Evolutionary conservation across 2,329 filamentous ascomycete genomes (phyloP).

Genomic region (Nemania abortiva): DNA sequence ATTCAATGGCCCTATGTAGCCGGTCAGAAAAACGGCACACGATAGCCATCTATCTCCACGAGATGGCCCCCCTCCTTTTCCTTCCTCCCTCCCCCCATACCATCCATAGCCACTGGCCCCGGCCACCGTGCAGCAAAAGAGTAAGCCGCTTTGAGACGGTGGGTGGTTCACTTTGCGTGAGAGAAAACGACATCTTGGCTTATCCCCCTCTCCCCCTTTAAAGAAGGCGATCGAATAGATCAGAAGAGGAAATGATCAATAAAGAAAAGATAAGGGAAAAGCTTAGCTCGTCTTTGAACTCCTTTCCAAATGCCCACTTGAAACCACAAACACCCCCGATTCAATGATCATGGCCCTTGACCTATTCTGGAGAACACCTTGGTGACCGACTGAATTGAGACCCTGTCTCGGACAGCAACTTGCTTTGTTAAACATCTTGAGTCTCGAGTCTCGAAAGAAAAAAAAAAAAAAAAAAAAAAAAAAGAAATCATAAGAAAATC

Average conservation of each 20-base stretch:
- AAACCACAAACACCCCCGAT: constrained; percentile 20
- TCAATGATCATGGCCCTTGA: constrained; percentile 15
- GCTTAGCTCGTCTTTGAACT: constrained; percentile 35
- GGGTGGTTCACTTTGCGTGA: neutral
- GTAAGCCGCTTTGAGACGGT: constrained; percentile 13
- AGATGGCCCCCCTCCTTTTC: constrained; percentile 16
- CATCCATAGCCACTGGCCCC: constrained; percentile 7
- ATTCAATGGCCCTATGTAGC: constrained; percentile 16
- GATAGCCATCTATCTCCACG: constrained; percentile 22
- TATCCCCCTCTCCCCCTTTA: constrained; percentile 3
- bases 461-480: no score
- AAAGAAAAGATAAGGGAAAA: constrained; percentile 25
- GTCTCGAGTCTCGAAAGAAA: constrained; percentile 10
- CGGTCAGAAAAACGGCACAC: constrained; percentile 22
- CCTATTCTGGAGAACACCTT: constrained; percentile 22
- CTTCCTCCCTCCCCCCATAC: constrained; percentile 4
- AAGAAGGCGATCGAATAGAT: constrained; percentile 1
- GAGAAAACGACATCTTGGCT: neutral
- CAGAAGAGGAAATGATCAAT: constrained; percentile 6
- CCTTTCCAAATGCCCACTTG: constrained; percentile 33
- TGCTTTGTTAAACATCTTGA: constrained; percentile 15
- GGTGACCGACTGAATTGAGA: constrained; percentile 16
- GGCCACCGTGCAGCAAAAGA: constrained; percentile 10
- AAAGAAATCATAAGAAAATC: constrained; percentile 12
- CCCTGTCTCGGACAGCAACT: constrained; percentile 20